Base-by-base conservation (phyloP, 441 rosid genomes). In the Aleurites moluccanus region DNA sequence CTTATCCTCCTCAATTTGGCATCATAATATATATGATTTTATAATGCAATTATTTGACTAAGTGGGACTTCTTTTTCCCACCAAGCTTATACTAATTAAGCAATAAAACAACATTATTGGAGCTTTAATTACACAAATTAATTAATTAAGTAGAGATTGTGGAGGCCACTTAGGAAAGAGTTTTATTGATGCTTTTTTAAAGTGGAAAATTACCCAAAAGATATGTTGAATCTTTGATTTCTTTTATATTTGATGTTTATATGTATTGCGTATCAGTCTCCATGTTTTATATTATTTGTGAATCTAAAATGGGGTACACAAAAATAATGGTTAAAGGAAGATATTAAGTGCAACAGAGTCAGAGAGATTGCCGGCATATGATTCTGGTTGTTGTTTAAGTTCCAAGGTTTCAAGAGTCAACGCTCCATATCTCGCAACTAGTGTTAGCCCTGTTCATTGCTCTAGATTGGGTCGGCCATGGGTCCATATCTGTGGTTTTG, bases 21-120 rank as follows among this genome's bases (percentile, higher is more conserved):
- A 6, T 25, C 5, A n/a, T n/a, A 3, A 0, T 3, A 66, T 38
- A 40, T 38, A 38, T 0, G 18, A 66, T 21, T 66, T 44, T 66
- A 66, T 0, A 45, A 67, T 47, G 70, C 65, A 77, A 75, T 69
- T 79, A 75, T 69, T 75, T 62, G 63, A 14, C 53, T 27, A 10
- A 80, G 85, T 77, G 85, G 85, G 45, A 18, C 13, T 21, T 53
- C 67, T 74, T 69, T 14, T 56, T 38, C 62, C 61, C 28, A 14
- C 21, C 21, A 21, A 14, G 1, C 11, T 10, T 50, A 18, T 3
- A 18, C n/a, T 33, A 3, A 15, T 28, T 50, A 50, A 27, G 9
- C 18, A 21, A 53, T 57, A 38, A 50, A 50, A 33, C 40, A 78
- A 61, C 0, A 44, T 65, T 42, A 42, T 65, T 42, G 30, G 18